These are phyloP conservation scores for Lepiota subincarnata DNA, from an alignment of 768 basidiomycete genomes.

Conservation along the genomic window DNA sequence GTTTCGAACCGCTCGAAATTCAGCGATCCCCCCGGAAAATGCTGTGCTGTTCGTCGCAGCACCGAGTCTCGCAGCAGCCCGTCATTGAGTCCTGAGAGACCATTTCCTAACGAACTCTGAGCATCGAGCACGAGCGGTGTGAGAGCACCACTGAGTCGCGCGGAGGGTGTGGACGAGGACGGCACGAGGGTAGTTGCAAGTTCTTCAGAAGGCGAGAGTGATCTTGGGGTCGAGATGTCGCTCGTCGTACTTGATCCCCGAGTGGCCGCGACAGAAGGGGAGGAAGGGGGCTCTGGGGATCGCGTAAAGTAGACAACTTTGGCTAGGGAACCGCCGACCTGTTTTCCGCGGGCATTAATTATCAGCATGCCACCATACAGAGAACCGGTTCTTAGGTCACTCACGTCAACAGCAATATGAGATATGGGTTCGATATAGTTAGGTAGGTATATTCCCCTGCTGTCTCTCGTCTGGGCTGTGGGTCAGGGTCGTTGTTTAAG, in stretches of 20 bases:
- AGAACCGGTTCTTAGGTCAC: conserved; percentile 26
- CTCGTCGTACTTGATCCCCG: conserved; percentile 49
- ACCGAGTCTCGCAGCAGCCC: conserved; percentile 57
- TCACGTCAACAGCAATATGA: conserved; percentile 94
- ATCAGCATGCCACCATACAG: conserved; percentile 1
- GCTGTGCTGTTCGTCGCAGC: conserved; percentile 67
- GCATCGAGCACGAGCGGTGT: conserved; percentile 76
- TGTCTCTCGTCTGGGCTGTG: conserved; percentile 73
- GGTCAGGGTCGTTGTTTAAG: conserved; percentile 12
- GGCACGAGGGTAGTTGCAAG: conserved; percentile 21
- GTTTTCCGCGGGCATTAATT: conserved; percentile 6
- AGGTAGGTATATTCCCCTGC: conserved; percentile 94
- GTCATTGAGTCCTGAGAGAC: conserved; percentile 34
- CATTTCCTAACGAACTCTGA: conserved; percentile 23
- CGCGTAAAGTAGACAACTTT: conserved; percentile 99
- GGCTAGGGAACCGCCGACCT: conserved; percentile 96
- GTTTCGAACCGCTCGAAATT: conserved; percentile 99
- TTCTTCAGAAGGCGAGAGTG: conserved; percentile 38
- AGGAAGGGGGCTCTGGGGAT: conserved; percentile 79
- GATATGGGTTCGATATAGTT: conserved; percentile 97
- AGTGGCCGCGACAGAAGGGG: conserved; percentile 65
- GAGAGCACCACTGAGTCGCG: conserved; percentile 65
- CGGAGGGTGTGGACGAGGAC: conserved; percentile 27
- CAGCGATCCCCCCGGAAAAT: conserved; percentile 93
- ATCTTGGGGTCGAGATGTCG: conserved; percentile 41